phyloP scores from a whole-genome alignment of 2,329 filamentous ascomycete species.

The Pseudogymnoascus destructans region DNA sequence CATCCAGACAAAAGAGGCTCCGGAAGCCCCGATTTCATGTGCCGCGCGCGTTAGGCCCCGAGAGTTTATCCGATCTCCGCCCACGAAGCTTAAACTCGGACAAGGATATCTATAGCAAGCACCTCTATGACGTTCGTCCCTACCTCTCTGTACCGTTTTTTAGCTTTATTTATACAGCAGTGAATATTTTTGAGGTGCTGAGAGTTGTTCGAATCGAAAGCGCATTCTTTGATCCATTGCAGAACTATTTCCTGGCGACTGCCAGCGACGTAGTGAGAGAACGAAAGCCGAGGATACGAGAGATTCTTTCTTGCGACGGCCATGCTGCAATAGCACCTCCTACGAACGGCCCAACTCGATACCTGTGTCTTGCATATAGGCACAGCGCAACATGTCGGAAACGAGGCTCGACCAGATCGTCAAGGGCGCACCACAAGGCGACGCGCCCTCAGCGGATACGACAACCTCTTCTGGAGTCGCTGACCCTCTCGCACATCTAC shows the following conservation, averaged over 20 bases:
- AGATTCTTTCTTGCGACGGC: not conserved
- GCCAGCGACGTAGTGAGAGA: not conserved
- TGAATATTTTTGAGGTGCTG: not conserved
- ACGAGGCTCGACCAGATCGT: constrained; percentile 59
- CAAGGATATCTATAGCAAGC: not conserved
- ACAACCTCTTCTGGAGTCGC: constrained; percentile 29
- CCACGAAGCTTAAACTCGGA: constrained; percentile 1
- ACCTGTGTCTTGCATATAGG: not conserved
- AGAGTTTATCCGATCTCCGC: not conserved
- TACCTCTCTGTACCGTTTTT: not conserved
- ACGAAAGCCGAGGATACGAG: not conserved
- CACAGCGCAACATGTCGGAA: not conserved
- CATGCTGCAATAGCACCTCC: not conserved
- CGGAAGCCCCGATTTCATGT: not conserved
- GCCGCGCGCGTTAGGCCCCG: not conserved
- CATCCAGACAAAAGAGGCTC: not conserved
- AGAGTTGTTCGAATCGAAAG: not conserved
- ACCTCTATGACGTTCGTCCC: not conserved
- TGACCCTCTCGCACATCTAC: constrained; percentile 25
- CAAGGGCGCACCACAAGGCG: constrained; percentile 68
- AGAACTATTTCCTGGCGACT: not conserved
- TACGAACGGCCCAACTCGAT: not conserved
- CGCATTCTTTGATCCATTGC: not conserved
- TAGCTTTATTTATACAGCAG: not conserved
- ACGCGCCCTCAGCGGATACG: constrained; percentile 29